Conservation (phyloP, 352 stramenopile genomes). For the Ochromonadaceae sp. region DNA sequence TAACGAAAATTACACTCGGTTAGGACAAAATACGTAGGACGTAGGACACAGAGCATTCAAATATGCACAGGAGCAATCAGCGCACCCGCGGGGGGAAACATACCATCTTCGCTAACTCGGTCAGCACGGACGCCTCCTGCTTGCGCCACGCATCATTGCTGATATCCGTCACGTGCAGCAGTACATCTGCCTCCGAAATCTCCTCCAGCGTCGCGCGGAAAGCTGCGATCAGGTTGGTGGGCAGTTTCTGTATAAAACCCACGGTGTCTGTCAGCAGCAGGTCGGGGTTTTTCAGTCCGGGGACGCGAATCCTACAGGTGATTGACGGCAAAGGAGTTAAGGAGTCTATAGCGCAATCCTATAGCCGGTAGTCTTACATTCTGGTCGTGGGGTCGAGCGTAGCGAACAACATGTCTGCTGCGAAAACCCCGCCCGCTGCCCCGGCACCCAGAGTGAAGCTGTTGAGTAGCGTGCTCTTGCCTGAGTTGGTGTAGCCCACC, state of each 20-base stretch:
- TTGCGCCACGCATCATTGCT: slow-evolving; percentile 26
- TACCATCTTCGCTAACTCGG: slow-evolving; percentile 2
- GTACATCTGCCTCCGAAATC: slow-evolving; percentile 51
- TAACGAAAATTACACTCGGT: not conserved
- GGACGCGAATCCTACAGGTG: no score
- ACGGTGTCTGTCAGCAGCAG: slow-evolving; percentile 66
- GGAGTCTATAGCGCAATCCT: no score
- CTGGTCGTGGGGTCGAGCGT: slow-evolving; percentile 69
- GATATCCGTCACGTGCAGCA: slow-evolving; percentile 52
- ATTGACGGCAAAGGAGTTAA: not conserved
- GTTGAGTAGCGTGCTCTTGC: slow-evolving; percentile 65
- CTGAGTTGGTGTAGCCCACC: slow-evolving; percentile 59
- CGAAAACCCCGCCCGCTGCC: slow-evolving; percentile 43
- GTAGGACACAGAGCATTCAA: not conserved
- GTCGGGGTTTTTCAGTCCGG: slow-evolving; percentile 49
- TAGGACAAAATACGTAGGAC: not conserved
- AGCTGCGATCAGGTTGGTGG: slow-evolving; percentile 60
- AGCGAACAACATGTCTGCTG: slow-evolving; percentile 65
- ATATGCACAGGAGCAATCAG: not conserved
- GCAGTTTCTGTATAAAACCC: slow-evolving; percentile 69
- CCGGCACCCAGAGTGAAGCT: slow-evolving; percentile 39
- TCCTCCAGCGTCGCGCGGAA: slow-evolving; percentile 67
- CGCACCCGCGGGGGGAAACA: no score
- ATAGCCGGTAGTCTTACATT: no score
- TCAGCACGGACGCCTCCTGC: slow-evolving; percentile 24